Evolutionary conservation across 1,139 yeast genomes (phyloP).

Genomic region (Trichomonascaceae sp.): DNA sequence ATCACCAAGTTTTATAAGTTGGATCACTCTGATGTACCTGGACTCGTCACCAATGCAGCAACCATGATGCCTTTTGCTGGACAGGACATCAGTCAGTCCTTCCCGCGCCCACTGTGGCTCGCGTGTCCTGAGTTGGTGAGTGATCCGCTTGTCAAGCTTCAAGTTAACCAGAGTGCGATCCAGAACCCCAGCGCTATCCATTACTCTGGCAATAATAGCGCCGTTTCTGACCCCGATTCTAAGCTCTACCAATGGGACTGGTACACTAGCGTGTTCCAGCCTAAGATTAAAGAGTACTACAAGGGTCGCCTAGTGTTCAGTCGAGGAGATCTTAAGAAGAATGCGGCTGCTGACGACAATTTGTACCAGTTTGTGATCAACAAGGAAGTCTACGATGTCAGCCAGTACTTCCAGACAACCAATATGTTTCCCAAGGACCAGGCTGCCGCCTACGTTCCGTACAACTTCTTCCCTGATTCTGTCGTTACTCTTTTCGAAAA

Average conservation of each 20-base stretch:
- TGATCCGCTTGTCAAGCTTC: slow-evolving; percentile 19
- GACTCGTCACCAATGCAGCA: slow-evolving; percentile 17
- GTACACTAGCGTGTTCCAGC: slow-evolving; percentile 25
- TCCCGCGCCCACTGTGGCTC: slow-evolving; percentile 29
- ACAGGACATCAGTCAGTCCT: slow-evolving; percentile 25
- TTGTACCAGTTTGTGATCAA: slow-evolving; percentile 23
- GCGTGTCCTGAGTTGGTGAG: slow-evolving; percentile 29
- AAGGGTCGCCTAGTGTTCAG: slow-evolving; percentile 30
- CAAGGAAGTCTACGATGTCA: slow-evolving; percentile 26
- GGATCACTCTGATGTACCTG: slow-evolving; percentile 30
- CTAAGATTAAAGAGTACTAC: slow-evolving; percentile 23
- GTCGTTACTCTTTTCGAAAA: slow-evolving; percentile 21
- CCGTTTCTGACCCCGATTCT: slow-evolving; percentile 15
- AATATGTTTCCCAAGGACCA: slow-evolving; percentile 9
- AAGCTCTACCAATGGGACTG: slow-evolving; percentile 25
- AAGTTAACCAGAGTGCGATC: slow-evolving; percentile 19
- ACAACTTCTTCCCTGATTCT: slow-evolving; percentile 23
- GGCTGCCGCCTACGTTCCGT: slow-evolving; percentile 15
- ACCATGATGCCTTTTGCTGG: slow-evolving; percentile 29
- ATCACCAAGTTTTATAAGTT: slow-evolving; percentile 27
- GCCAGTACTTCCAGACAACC: slow-evolving; percentile 25
- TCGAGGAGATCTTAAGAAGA: slow-evolving; percentile 13
- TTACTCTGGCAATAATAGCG: slow-evolving; percentile 20
- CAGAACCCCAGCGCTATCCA: slow-evolving; percentile 22
- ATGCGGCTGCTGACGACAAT: slow-evolving; percentile 13